A percentile compares a stretch with the other conserved stretches of the same genome.
Conservation (phyloP, 2,329 filamentous ascomycete species). For the Talaromyces islandicus region DNA sequence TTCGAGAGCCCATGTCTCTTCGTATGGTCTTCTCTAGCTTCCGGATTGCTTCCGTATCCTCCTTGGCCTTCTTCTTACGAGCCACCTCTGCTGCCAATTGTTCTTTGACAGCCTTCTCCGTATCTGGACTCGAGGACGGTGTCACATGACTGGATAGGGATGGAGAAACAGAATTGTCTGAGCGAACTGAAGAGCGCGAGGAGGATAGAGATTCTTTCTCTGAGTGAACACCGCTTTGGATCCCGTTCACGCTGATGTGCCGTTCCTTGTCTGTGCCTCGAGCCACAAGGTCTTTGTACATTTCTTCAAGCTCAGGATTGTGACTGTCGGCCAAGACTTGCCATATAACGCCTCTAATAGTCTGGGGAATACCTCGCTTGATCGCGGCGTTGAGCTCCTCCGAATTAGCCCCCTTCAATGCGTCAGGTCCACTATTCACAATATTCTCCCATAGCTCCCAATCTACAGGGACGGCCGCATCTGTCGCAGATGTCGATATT, state of each 20-base stretch:
- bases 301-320: constrained; percentile 76
- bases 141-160: constrained; percentile 51
- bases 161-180: constrained; percentile 62
- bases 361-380: constrained; percentile 85
- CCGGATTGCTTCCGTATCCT: constrained; percentile 65
- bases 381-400: constrained; percentile 89
- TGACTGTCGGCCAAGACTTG: constrained; percentile 95
- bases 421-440: constrained; percentile 87
- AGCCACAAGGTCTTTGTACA: constrained; percentile 76
- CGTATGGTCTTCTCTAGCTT: constrained; percentile 90
- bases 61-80: constrained; percentile 71
- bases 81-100: constrained; percentile 60
- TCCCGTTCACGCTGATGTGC: constrained; percentile 49
- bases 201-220: constrained; percentile 63
- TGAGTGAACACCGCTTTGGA: constrained; percentile 48
- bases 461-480: constrained; percentile 69
- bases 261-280: constrained; percentile 78
- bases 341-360: constrained; percentile 97
- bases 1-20: constrained; percentile 83
- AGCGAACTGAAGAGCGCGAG: constrained; percentile 79
- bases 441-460: constrained; percentile 98
- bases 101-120: constrained; percentile 59
- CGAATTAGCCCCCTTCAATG: constrained; percentile 78
- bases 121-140: constrained; percentile 50
- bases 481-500: constrained; percentile 62